Percentiles rank a stretch among this genome's conserved stretches.
phyloP scores from a whole-genome alignment of 768 basidiomycete genomes.

The Lentinus brumalis region DNA sequence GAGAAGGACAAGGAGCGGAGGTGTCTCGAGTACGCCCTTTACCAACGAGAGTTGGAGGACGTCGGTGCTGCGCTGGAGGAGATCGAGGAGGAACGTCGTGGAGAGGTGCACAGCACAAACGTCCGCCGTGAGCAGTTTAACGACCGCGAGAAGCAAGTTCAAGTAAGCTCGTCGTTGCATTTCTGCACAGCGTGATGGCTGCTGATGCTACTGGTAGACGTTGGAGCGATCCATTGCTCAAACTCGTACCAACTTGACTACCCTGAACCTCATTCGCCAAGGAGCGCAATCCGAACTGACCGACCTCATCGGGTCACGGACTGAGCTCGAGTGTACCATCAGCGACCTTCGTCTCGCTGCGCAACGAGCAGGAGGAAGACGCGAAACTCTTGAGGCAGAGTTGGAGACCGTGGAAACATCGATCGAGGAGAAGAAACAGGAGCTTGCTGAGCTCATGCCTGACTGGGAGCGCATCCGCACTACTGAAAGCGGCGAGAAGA shows the following conservation, averaged over 20 bases:
- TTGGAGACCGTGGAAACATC: slow-evolving; percentile 58
- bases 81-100: slow-evolving; percentile 78
- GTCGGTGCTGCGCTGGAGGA: slow-evolving; percentile 84
- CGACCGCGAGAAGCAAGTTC: slow-evolving; percentile 80
- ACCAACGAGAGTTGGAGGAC: slow-evolving; percentile 89
- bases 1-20: slow-evolving; percentile 93
- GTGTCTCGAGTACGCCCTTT: slow-evolving; percentile 93
- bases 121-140: slow-evolving; percentile 80
- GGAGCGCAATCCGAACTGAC: slow-evolving; percentile 83
- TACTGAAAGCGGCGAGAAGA: slow-evolving; percentile 55
- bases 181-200: neutral
- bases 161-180: slow-evolving; percentile 51
- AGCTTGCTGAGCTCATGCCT: slow-evolving; percentile 66
- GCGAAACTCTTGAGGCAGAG: slow-evolving; percentile 65
- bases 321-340: slow-evolving; percentile 84
- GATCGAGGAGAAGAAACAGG: slow-evolving; percentile 62
- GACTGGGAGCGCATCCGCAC: slow-evolving; percentile 65
- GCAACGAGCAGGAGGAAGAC: slow-evolving; percentile 63
- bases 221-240: slow-evolving; percentile 74
- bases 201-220: slow-evolving; percentile 43
- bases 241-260: slow-evolving; percentile 69
- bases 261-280: slow-evolving; percentile 65
- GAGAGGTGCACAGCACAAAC: slow-evolving; percentile 86
- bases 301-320: slow-evolving; percentile 81
- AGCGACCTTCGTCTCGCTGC: slow-evolving; percentile 73